phyloP scores from a whole-genome alignment of 2,329 filamentous ascomycete species.

The Elsinoe perseae region DNA sequence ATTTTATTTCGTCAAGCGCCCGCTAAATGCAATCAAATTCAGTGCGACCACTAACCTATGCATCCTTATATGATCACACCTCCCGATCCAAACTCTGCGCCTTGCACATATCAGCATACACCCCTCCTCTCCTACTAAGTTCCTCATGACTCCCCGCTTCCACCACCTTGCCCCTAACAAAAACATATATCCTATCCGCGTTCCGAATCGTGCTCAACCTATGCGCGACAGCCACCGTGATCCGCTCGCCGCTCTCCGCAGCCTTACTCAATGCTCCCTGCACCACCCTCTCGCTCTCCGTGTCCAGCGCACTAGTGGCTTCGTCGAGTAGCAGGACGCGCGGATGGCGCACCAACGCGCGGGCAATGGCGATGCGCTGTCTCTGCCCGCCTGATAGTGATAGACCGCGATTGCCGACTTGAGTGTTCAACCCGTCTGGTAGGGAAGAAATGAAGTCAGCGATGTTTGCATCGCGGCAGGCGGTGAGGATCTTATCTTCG shows the following conservation, averaged over 20 bases:
- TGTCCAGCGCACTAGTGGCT: conserved; percentile 23
- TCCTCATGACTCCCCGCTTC: conserved; percentile 33
- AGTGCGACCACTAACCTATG: background rate
- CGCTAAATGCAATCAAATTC: background rate
- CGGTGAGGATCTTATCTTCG: conserved; percentile 26
- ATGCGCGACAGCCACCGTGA: conserved; percentile 38
- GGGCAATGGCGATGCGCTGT: conserved; percentile 23
- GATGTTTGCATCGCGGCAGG: conserved; percentile 26
- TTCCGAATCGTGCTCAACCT: conserved; percentile 36
- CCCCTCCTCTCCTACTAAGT: conserved; percentile 26
- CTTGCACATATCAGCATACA: conserved; percentile 14
- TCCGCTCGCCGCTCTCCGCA: conserved; percentile 24
- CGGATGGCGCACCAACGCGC: conserved; percentile 22
- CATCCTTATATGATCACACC: background rate
- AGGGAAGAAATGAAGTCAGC: conserved; percentile 25
- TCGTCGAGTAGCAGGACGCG: conserved; percentile 22
- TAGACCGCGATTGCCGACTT: conserved; percentile 32
- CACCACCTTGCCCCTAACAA: conserved; percentile 32
- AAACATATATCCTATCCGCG: conserved; percentile 37
- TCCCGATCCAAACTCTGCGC: conserved; percentile 14
- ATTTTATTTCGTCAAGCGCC: background rate
- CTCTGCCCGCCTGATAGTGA: conserved; percentile 24
- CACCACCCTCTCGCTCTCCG: conserved; percentile 22
- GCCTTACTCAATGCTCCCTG: conserved; percentile 29
- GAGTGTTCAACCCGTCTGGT: conserved; percentile 68